phyloP scores from a whole-genome alignment of 2,329 filamentous ascomycete species.

The Hypoxylon sp. region DNA sequence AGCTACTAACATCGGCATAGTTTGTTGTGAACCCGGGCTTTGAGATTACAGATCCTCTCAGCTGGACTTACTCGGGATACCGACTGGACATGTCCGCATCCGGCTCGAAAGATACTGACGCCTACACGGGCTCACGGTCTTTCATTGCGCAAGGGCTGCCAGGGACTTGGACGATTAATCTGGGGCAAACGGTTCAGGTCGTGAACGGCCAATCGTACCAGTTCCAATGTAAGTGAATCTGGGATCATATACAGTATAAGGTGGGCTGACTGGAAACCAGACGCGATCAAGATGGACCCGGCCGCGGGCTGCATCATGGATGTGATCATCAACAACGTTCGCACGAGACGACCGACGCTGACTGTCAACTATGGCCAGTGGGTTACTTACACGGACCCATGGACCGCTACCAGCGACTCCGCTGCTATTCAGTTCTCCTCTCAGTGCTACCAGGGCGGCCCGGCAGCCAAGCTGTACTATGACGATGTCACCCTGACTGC shows the following conservation, averaged over 20 bases:
- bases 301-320: slow-evolving; percentile 7
- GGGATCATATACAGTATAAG: not conserved
- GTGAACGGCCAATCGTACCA: slow-evolving; percentile 4
- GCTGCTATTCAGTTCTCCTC: slow-evolving; percentile 17
- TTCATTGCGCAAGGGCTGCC: slow-evolving; percentile 15
- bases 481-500: slow-evolving; percentile 17
- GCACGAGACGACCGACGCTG: slow-evolving; percentile 11
- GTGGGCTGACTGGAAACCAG: not conserved
- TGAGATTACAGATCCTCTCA: slow-evolving; percentile 3
- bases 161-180: slow-evolving; percentile 13
- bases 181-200: slow-evolving; percentile 7
- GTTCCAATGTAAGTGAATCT: slow-evolving; percentile 15
- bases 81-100: not conserved
- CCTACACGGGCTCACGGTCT: slow-evolving; percentile 13
- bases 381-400: not conserved
- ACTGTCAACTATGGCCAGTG: not conserved
- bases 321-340: slow-evolving; percentile 11
- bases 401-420: slow-evolving; percentile 13
- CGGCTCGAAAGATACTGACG: slow-evolving; percentile 6
- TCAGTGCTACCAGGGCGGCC: slow-evolving; percentile 6
- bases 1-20: not conserved
- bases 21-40: slow-evolving; percentile 1
- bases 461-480: slow-evolving; percentile 13
- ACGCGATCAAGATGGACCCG: slow-evolving; percentile 13
- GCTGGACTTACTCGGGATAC: slow-evolving; percentile 3